These are phyloP conservation scores for Meyerozyma smithsonii DNA, from an alignment of 1,139 yeast genomes.

Conservation along the genomic window DNA sequence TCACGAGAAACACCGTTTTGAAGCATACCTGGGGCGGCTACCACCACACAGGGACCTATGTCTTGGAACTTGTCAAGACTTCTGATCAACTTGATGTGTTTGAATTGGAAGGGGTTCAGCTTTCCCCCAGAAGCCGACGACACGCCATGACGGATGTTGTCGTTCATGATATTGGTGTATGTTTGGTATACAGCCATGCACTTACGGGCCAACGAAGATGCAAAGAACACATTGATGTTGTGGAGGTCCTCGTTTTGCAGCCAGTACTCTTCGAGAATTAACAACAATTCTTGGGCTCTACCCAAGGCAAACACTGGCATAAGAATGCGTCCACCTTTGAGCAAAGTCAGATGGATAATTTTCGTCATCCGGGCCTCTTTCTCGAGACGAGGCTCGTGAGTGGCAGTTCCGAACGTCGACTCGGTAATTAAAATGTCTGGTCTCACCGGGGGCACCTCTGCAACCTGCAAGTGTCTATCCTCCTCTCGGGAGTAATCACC, in stretches of 20 bases:
- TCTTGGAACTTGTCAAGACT: slow-evolving; percentile 84
- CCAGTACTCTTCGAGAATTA: slow-evolving; percentile 95
- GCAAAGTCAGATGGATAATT: slow-evolving; percentile 76
- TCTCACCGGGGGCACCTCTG: slow-evolving; percentile 85
- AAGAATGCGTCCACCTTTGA: slow-evolving; percentile 87
- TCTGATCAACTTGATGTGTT: slow-evolving; percentile 74
- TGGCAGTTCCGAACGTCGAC: slow-evolving; percentile 96
- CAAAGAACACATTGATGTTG: slow-evolving; percentile 77
- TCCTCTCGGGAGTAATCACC: slow-evolving; percentile 97
- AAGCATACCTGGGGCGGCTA: slow-evolving; percentile 97
- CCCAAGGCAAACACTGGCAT: slow-evolving; percentile 96
- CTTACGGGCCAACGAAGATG: slow-evolving; percentile 88
- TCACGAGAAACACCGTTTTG: slow-evolving; percentile 94
- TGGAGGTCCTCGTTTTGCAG: slow-evolving; percentile 77
- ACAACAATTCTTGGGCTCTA: slow-evolving; percentile 86
- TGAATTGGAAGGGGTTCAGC: slow-evolving; percentile 83
- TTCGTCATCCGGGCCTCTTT: slow-evolving; percentile 79
- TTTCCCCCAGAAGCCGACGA: slow-evolving; percentile 38
- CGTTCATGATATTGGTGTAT: slow-evolving; percentile 96
- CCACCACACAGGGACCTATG: slow-evolving; percentile 91
- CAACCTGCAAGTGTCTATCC: slow-evolving; percentile 90
- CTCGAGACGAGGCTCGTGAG: slow-evolving; percentile 85
- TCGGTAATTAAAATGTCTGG: slow-evolving; percentile 93
- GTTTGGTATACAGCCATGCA: slow-evolving; percentile 98
- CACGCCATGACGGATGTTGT: slow-evolving; percentile 72